Evolutionary conservation across 805 yeast species (phyloP).

Genomic region (Candida yuanshanica): DNA sequence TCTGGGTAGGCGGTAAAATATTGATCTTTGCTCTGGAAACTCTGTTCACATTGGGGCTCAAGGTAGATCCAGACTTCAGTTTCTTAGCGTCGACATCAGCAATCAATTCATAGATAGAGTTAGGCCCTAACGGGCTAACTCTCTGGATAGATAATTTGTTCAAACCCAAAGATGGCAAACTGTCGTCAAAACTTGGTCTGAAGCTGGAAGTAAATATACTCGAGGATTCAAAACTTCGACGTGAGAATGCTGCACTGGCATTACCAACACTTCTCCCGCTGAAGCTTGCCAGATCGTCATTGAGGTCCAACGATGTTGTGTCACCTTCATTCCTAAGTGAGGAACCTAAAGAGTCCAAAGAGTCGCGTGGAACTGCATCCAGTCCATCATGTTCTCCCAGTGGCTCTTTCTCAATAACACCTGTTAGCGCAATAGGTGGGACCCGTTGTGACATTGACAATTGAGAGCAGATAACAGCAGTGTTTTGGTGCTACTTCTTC

Average conservation of each 20-base stretch:
- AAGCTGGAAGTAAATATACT: conserved; percentile 23
- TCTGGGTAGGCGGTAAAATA: conserved; percentile 62
- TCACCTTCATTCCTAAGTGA: conserved; percentile 3
- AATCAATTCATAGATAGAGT: conserved; percentile 73
- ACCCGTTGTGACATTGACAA: neutral
- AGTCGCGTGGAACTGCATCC: neutral
- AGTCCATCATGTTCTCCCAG: neutral
- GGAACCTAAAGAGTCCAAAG: neutral
- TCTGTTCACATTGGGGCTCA: conserved; percentile 25
- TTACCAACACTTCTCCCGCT: conserved; percentile 14
- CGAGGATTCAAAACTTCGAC: conserved; percentile 29
- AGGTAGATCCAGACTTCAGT: conserved; percentile 17
- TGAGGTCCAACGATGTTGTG: conserved; percentile 22
- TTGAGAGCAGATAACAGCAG: neutral
- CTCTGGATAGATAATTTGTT: conserved; percentile 33
- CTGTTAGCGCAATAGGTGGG: neutral
- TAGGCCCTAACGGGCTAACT: conserved; percentile 59
- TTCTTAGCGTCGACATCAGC: conserved; percentile 47
- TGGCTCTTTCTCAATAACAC: neutral
- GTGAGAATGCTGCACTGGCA: conserved; percentile 13
- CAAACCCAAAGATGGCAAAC: conserved; percentile 31
- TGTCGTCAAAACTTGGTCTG: conserved; percentile 31
- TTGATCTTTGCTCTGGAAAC: conserved; percentile 37
- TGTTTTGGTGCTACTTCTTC: neutral
- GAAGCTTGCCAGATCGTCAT: conserved; percentile 30